A percentile compares a stretch with the other conserved stretches of the same genome.
phyloP scores from a whole-genome alignment of 306 rosid genomes.

The Potentilla sterilis region DNA sequence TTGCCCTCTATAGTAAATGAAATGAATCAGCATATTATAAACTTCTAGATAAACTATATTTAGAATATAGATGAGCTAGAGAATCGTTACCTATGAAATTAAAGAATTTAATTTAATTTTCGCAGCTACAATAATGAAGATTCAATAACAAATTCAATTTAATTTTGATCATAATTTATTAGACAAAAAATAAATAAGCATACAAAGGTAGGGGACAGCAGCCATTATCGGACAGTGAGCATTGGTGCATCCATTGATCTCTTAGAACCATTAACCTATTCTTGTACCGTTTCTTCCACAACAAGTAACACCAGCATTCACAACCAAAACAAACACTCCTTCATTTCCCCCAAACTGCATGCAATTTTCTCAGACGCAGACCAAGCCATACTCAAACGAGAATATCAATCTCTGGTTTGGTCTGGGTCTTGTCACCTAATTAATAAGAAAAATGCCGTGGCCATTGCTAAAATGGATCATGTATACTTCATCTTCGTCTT shows the following conservation, averaged over 20 bases:
- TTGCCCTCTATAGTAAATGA: too few species aligned
- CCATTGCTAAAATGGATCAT: constrained; percentile 34
- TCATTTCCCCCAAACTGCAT: not conserved
- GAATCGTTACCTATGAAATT: too few species aligned
- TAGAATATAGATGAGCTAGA: too few species aligned
- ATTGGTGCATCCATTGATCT: not conserved
- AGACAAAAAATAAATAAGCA: not conserved
- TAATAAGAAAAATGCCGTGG: constrained; percentile 24
- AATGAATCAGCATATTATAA: too few species aligned
- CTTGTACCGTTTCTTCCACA: not conserved
- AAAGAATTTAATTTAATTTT: not conserved
- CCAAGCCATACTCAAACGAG: not conserved
- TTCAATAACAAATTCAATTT: too few species aligned
- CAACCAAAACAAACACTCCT: not conserved
- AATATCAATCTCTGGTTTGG: constrained; percentile 15
- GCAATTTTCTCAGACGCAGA: not conserved
- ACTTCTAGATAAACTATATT: too few species aligned
- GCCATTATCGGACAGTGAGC: constrained; percentile 20
- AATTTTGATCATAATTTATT: not conserved
- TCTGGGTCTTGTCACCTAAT: constrained; percentile 7
- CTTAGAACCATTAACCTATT: not conserved
- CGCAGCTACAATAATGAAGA: not conserved
- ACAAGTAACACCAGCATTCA: not conserved
- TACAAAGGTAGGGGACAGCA: constrained; percentile 17
- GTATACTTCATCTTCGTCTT: constrained; percentile 24